Evolutionary conservation across 1,139 yeast species (phyloP), one percentile per base, ranked within the genome.

Genomic region (Kluyveromyces sp.): DNA sequence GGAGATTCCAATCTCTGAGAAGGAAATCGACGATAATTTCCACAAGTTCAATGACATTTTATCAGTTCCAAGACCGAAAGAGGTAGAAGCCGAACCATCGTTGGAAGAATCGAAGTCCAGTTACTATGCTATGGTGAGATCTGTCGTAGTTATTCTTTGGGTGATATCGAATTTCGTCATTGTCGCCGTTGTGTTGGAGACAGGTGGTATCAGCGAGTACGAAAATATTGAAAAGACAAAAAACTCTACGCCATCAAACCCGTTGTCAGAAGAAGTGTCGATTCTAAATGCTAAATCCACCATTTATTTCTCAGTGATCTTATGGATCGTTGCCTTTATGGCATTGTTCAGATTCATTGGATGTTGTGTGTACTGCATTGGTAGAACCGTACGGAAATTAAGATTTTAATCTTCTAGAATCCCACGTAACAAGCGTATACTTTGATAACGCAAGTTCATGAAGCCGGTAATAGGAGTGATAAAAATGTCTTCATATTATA

Each of bases 251-350:
- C 60, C 56, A 22, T 44, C 56, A 35, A 11, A 42, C 52, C 26
- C 26, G 9, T 22, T 22, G 9, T 53, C 31, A 44, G 59, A 16
- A 25, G 63, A 62, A 39, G 61, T 58, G n/a, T 60, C 63, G 13
- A 57, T 67, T 26, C 63, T 61, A 20, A 56, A 62, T 13, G 47
- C 51, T 28, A 67, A 77, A 55, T 71, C 78, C 3, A 60, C 72
- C 33, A 69, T 80, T 33, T 83, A 80, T 58, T 79, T 85, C 60
- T 77, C 84, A 6, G 82, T 83, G 30, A 73, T 85, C 46, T 71
- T 85, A 49, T 84, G 94, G 92, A 67, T 83, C 45, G 94, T 84
- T 39, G 94, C 94, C 1, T 74, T 82, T 42, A 73, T 84, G 75
- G 94, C 95, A 1, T 68, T 80, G 4, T 76, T 85, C 63, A 67